Percentiles rank a stretch among this genome's conserved stretches.
Conservation (phyloP, 1,139 yeast species). For the Wickerhamiella pararugosa region DNA sequence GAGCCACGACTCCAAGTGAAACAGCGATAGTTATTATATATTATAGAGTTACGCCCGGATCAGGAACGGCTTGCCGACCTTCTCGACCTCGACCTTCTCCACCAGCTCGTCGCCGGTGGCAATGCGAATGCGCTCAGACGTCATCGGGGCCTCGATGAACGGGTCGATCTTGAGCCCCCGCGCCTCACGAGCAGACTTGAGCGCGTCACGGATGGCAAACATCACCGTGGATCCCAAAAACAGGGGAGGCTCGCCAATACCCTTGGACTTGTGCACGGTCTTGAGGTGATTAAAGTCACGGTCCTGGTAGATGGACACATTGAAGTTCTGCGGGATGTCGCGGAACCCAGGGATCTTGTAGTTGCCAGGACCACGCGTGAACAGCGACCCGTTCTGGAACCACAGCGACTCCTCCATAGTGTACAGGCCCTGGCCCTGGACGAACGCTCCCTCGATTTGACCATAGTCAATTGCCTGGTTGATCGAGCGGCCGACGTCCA, state of each 20-base stretch:
- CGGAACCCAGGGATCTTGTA: conserved; percentile 35
- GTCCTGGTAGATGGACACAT: conserved; percentile 28
- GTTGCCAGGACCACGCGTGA: conserved; percentile 35
- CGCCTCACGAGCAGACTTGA: conserved; percentile 24
- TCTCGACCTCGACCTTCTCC: conserved; percentile 22
- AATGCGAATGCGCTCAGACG: conserved; percentile 30
- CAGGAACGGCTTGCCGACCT: conserved; percentile 12
- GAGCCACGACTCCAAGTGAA: too few species aligned
- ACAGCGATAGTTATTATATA: too few species aligned
- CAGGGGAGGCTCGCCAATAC: conserved; percentile 35
- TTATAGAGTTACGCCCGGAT: conserved; percentile 10
- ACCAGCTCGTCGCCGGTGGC: conserved; percentile 26
- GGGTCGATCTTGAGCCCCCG: conserved; percentile 17
- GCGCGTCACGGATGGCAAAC: conserved; percentile 33
- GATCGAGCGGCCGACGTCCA: conserved; percentile 35
- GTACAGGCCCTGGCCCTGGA: conserved; percentile 34
- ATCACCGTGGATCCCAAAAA: conserved; percentile 29
- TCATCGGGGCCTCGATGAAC: conserved; percentile 23
- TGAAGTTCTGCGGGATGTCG: conserved; percentile 31
- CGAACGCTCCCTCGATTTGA: conserved; percentile 35
- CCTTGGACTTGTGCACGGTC: conserved; percentile 31
- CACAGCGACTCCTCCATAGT: conserved; percentile 34
- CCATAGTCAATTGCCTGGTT: conserved; percentile 35
- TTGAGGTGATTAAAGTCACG: conserved; percentile 30
- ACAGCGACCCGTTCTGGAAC: conserved; percentile 28